Base-by-base conservation (phyloP, 2,329 filamentous ascomycete species). In the Fusarium neocosmosporiellum region DNA sequence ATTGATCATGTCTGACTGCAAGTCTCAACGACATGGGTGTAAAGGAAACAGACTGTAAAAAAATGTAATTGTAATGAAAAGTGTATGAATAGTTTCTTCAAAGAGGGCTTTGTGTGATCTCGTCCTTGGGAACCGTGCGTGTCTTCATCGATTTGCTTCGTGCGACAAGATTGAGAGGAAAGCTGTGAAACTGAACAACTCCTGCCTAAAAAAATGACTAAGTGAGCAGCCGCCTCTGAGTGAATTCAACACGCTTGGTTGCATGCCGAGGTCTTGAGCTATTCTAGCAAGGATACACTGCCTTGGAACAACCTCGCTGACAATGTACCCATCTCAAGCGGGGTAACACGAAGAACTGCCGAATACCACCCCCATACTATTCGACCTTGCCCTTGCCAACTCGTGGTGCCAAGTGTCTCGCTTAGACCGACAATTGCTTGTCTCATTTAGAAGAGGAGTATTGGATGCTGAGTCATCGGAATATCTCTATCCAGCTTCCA, bases 1-100 rank as follows among this genome's bases (percentile, higher is more conserved):
- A 54, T 69, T 7, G 67, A 70, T 39, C 50, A 70, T 34, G 22
- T 70, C 3, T 70, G 50, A 58, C 7, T 14, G 10, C 18, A 36
- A 14, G 11, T 14, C 46, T 10, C 5, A n/a, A 50, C 10, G 46
- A n/a, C 1, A 27, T 18, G 46, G 24, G 10, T 13, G 24, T 27
- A 50, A 29, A 27, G 11, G 39, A 13, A 53, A 53, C 22, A 6
- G 10, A 20, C 27, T 31, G 7, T 29, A 14, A 3, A 9, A 20
- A 14, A 11, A 13, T 50, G 18, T 53, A 53, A 53, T 31, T 31
- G 27, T 53, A 53, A 53, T 31, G 18, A 31, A 53, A 14, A 31
- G 46, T 50, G 46, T 31, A 53, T 53, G 4, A 9, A 31, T 31
- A 20, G 46, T 20, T n/a, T 14, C 18, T 53, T 31, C 2, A 14